Evolutionary conservation across 768 basidiomycete genomes (phyloP), one percentile per base, ranked within the genome.

Genomic region (Goffeauzyma gilvescens): DNA sequence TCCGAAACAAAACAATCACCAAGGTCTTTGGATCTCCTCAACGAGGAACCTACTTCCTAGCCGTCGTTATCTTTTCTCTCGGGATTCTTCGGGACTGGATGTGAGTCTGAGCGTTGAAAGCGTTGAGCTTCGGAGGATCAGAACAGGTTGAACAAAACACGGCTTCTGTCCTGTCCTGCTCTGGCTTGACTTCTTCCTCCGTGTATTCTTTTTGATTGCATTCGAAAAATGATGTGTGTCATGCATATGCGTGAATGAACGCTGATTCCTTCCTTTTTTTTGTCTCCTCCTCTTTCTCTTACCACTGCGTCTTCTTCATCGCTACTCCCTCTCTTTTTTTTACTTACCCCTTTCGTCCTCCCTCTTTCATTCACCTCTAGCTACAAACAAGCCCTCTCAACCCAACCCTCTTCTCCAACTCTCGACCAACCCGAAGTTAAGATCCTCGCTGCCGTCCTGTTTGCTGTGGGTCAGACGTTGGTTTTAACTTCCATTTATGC

Each of bases 401-500:
- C 81, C 32, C 90, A 95, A 58, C 90, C 90, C 0, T 68, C 66
- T 25, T 58, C 68, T 7, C 66, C 75, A 6, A 53, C 84, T 3
- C 72, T 95, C 17, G 75, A 78, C 6, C 69, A 72, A 50, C 76
- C 79, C 1, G 71, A 70, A 40, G 69, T 75, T 52, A 75, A 73
- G 21, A 48, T 75, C 39, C 20, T 57, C 40, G 67, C 59, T 5
- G 65, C 67, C 6, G 68, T 57, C 8, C 67, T 85, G 31, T 80
- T 90, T 55, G 57, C 64, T 31, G 32, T 74, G 9, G 90, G 90
- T 21, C 83, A 87, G 59, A 67, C 72, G n/a, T 75, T 95, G 50
- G 90, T 95, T 42, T 43, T 87, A 34, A 78, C 76, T 10, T 85
- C 82, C 23, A 93, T 86, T 4, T 93, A 76, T 74, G 77, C 81